These are phyloP conservation scores for Candida boidinii DNA, from an alignment of 805 yeast genomes.

Conservation along the genomic window DNA sequence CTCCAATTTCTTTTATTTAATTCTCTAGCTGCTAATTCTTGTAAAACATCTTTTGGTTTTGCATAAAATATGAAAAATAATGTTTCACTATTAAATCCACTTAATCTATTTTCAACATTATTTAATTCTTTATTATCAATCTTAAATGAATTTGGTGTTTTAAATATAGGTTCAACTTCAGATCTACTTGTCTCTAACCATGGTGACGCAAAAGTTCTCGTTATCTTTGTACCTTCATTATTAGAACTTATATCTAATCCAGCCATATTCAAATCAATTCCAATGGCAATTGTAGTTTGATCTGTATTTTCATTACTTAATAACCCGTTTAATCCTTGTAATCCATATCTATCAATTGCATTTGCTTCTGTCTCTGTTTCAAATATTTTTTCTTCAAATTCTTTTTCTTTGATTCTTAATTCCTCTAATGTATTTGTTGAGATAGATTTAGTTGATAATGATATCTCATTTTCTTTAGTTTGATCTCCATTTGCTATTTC, in stretches of 20 bases:
- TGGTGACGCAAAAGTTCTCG: slow-evolving; percentile 76
- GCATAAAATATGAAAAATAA: slow-evolving; percentile 89
- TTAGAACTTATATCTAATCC: slow-evolving; percentile 51
- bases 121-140: slow-evolving; percentile 14
- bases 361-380: slow-evolving; percentile 13
- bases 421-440: slow-evolving; percentile 11
- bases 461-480: slow-evolving; percentile 1
- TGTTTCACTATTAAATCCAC: slow-evolving; percentile 79
- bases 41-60: slow-evolving; percentile 86
- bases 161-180: slow-evolving; percentile 80
- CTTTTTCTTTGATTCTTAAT: too few species aligned
- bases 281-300: slow-evolving; percentile 59
- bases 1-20: slow-evolving; percentile 93
- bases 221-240: slow-evolving; percentile 32
- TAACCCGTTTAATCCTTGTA: slow-evolving; percentile 53
- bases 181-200: slow-evolving; percentile 91
- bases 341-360: slow-evolving; percentile 58
- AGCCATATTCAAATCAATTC: slow-evolving; percentile 60
- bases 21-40: slow-evolving; percentile 89
- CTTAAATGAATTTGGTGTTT: slow-evolving; percentile 49
- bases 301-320: slow-evolving; percentile 57
- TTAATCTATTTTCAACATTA: slow-evolving; percentile 31
- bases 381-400: too few species aligned
- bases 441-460: too few species aligned
- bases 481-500: not conserved